A percentile compares a stretch with the other conserved stretches of the same genome.
Evolutionary conservation across 2,329 filamentous ascomycete species (phyloP).

Genomic region (Fusarium subglutinans): DNA sequence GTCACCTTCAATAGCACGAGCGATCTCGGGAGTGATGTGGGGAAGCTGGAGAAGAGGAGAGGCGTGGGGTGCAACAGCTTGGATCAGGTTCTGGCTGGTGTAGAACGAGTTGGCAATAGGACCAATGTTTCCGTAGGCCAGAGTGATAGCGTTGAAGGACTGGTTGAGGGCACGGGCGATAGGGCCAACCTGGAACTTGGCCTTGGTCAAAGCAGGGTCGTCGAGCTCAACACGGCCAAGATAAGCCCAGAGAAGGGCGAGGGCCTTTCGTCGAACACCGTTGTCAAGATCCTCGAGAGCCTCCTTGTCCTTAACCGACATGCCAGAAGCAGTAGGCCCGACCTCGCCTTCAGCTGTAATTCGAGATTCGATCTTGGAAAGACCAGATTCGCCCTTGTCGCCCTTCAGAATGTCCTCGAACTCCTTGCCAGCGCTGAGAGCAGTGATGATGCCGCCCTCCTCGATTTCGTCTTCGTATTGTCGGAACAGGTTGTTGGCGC

Average conservation of each 20-base stretch:
- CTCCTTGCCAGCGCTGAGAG: conserved; percentile 87
- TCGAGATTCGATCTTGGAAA: conserved; percentile 85
- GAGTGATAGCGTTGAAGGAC: conserved; percentile 84
- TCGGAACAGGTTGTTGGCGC: conserved; percentile 92
- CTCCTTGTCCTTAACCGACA: conserved; percentile 78
- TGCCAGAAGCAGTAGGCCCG: conserved; percentile 61
- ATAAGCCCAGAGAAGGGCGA: conserved; percentile 95
- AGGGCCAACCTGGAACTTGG: conserved; percentile 90
- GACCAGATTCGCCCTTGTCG: conserved; percentile 79
- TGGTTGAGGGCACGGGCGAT: conserved; percentile 87
- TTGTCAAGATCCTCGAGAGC: conserved; percentile 84
- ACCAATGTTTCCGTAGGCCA: conserved; percentile 85
- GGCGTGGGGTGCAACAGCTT: conserved; percentile 83
- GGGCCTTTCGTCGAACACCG: conserved; percentile 81
- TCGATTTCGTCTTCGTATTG: conserved; percentile 89
- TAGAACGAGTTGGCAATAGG: conserved; percentile 86
- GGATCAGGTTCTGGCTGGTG: conserved; percentile 86
- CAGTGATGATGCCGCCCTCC: conserved; percentile 80
- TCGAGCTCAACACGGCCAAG: conserved; percentile 87
- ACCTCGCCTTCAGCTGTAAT: conserved; percentile 71
- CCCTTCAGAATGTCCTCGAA: conserved; percentile 81
- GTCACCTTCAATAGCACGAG: conserved; percentile 75
- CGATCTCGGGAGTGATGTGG: conserved; percentile 76
- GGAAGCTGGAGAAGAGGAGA: conserved; percentile 94
- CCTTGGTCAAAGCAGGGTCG: conserved; percentile 78